A percentile compares a stretch with the other conserved stretches of the same genome.
phyloP scores from a whole-genome alignment of 306 rosid genomes.

The Erythrophleum fordii region DNA sequence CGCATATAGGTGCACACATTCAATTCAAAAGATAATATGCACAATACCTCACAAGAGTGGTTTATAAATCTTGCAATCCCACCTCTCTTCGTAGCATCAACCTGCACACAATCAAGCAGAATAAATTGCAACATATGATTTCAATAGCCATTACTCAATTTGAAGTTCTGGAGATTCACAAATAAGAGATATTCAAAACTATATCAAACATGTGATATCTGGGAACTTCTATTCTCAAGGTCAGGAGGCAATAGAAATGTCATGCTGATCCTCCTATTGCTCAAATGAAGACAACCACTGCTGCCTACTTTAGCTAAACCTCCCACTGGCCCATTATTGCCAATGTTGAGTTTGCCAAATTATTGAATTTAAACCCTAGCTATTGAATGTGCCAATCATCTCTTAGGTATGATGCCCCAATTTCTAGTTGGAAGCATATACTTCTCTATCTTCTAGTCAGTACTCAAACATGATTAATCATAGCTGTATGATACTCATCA shows the following conservation, averaged over 20 bases:
- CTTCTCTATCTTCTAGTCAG: conserved; percentile 22
- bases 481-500: conserved; percentile 18
- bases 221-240: conserved; percentile 4
- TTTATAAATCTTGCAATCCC: conserved; percentile 95
- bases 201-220: conserved; percentile 22
- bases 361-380: conserved; percentile 27
- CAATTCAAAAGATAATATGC: conserved; percentile 24
- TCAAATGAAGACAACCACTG: conserved; percentile 5
- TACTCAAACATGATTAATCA: neutral
- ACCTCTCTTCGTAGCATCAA: conserved; percentile 97
- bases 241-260: conserved; percentile 8
- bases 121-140: conserved; percentile 27
- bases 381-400: conserved; percentile 25
- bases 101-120: conserved; percentile 59
- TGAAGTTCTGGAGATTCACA: conserved; percentile 12
- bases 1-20: neutral
- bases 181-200: conserved; percentile 8
- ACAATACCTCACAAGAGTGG: conserved; percentile 95
- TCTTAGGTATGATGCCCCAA: conserved; percentile 3
- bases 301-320: conserved; percentile 17
- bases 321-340: conserved; percentile 1
- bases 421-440: conserved; percentile 16
- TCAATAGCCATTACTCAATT: conserved; percentile 18
- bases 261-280: conserved; percentile 4
- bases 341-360: neutral